Evolutionary conservation across 108 stramenopile genomes (phyloP).

Genomic region (Aurantiochytrium sp.): DNA sequence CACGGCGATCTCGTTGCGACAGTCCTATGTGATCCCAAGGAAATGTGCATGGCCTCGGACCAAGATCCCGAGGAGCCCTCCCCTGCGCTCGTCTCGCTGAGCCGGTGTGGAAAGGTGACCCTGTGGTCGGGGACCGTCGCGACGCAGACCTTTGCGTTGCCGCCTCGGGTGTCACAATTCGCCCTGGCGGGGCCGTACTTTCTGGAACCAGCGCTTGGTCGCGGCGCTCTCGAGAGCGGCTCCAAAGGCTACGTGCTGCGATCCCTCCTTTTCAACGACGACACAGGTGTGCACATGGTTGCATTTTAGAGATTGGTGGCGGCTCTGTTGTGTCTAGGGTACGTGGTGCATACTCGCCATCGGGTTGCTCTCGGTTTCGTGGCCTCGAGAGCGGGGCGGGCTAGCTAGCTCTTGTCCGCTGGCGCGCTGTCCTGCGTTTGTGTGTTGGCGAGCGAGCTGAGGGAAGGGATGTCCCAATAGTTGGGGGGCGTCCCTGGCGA

Average conservation of each 20-base stretch:
- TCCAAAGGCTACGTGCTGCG: neutral
- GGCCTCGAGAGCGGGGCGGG: too few species aligned
- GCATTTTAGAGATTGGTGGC: neutral
- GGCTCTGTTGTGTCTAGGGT: neutral
- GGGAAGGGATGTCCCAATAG: neutral
- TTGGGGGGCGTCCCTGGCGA: neutral
- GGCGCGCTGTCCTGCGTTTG: neutral
- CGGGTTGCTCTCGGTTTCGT: too few species aligned
- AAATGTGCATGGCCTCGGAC: neutral
- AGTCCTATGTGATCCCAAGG: neutral
- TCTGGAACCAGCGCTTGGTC: neutral
- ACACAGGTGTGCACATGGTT: constrained; percentile 24
- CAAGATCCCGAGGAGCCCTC: too few species aligned
- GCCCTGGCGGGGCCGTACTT: neutral
- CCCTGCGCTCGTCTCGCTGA: neutral
- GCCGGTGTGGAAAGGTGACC: neutral
- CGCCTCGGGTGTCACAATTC: neutral
- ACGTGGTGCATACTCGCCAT: too few species aligned
- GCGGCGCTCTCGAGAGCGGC: too few species aligned
- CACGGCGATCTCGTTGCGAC: neutral
- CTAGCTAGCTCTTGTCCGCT: too few species aligned
- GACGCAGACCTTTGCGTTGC: neutral
- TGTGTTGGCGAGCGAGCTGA: neutral
- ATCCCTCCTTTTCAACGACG: neutral
- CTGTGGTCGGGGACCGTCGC: neutral